Conservation (phyloP, 192 early-diverging fungal species). For the Mortierella antarctica region DNA sequence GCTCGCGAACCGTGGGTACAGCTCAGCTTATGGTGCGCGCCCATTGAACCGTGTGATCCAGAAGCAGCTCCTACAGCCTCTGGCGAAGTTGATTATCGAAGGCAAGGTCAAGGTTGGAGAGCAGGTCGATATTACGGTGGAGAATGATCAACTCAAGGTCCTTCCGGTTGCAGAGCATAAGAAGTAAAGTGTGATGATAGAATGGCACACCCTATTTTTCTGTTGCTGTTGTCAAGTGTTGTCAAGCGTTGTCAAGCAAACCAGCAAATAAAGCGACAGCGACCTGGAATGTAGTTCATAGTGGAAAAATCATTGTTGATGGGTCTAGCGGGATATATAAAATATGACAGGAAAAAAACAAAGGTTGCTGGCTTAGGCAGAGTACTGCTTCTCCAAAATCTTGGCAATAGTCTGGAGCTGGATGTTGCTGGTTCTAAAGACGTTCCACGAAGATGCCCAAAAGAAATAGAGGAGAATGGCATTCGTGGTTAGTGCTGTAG, state of each 20-base stretch:
- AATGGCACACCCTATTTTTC: no score
- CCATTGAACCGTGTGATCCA: conserved; percentile 93
- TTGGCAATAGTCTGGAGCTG: conserved; percentile 93
- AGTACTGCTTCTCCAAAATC: conserved; percentile 57
- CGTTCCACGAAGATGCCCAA: background rate
- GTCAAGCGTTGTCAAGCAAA: no score
- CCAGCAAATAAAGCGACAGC: no score
- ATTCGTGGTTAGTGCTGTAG: background rate
- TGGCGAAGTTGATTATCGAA: conserved; percentile 62
- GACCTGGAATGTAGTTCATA: no score
- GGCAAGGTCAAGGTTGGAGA: conserved; percentile 64
- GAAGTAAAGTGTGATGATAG: background rate
- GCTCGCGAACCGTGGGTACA: conserved; percentile 84
- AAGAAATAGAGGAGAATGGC: conserved; percentile 3
- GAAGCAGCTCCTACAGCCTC: conserved; percentile 65
- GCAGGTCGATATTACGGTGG: conserved; percentile 45
- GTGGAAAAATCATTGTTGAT: no score
- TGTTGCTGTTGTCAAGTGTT: no score
- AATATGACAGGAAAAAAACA: background rate
- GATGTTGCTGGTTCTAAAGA: conserved; percentile 86
- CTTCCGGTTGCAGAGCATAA: conserved; percentile 1
- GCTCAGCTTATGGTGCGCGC: conserved; percentile 95
- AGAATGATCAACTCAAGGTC: conserved; percentile 48
- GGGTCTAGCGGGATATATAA: conserved; percentile 6
- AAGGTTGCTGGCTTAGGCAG: conserved; percentile 17